Evolutionary conservation across 345 rosid genomes (phyloP).

Genomic region (Boechera divaricarpa): DNA sequence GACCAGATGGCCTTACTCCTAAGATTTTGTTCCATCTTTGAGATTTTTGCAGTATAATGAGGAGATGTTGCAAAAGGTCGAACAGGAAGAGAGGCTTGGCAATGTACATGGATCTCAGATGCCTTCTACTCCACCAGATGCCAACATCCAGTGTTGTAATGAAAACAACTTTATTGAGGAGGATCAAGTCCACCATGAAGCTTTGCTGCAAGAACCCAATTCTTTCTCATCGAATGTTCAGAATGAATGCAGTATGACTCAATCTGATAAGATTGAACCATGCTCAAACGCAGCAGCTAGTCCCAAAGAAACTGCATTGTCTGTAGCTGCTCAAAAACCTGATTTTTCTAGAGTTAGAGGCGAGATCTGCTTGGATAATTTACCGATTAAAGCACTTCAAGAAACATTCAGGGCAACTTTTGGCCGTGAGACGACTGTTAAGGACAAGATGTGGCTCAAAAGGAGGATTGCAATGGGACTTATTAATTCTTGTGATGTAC

Average conservation of each 20-base stretch:
- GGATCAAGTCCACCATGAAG: slow-evolving; percentile 56
- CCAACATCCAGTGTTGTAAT: slow-evolving; percentile 50
- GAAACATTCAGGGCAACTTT: slow-evolving; percentile 90
- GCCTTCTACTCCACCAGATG: slow-evolving; percentile 55
- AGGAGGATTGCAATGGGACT: slow-evolving; percentile 96
- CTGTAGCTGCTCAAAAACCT: slow-evolving; percentile 47
- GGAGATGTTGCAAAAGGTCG: slow-evolving; percentile 49
- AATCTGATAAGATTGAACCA: slow-evolving; percentile 48
- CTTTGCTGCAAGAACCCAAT: slow-evolving; percentile 57
- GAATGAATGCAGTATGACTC: slow-evolving; percentile 45
- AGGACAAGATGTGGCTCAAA: slow-evolving; percentile 96
- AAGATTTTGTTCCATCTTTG: slow-evolving; percentile 19
- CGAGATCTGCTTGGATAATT: slow-evolving; percentile 77
- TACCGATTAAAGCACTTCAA: slow-evolving; percentile 92
- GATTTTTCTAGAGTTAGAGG: slow-evolving; percentile 76
- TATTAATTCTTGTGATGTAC: slow-evolving; percentile 77
- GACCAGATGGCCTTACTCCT: slow-evolving; percentile 6
- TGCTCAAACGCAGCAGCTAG: slow-evolving; percentile 52
- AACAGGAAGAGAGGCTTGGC: slow-evolving; percentile 30
- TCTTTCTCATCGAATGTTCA: slow-evolving; percentile 40
- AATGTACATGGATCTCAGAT: slow-evolving; percentile 50
- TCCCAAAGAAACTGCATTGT: slow-evolving; percentile 50
- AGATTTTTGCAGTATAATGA: slow-evolving; percentile 50
- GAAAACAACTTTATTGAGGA: slow-evolving; percentile 49
- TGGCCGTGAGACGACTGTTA: slow-evolving; percentile 96